Conservation (phyloP, 495 filamentous ascomycete genomes). For the Aspergillus nidulans region DNA sequence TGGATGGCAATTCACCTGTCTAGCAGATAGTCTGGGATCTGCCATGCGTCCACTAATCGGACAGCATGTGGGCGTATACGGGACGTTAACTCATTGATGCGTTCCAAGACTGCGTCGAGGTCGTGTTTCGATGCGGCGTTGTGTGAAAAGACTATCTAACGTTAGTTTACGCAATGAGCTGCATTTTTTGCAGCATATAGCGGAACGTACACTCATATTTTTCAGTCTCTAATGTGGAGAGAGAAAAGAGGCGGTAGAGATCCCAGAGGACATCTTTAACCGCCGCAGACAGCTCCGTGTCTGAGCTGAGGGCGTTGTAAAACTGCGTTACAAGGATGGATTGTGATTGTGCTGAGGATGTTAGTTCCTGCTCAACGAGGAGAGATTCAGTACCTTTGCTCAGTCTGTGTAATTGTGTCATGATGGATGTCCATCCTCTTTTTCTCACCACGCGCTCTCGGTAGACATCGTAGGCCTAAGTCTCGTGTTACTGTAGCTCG, state of each 20-base stretch:
- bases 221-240: conserved; percentile 39
- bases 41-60: conserved; percentile 43
- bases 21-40: conserved; percentile 44
- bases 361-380: background rate
- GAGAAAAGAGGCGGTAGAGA: conserved; percentile 41
- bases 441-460: conserved; percentile 39
- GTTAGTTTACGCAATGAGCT: background rate
- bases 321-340: conserved; percentile 42
- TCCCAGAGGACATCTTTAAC: conserved; percentile 24
- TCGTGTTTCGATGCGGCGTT: conserved; percentile 30
- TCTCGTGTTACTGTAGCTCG: too few species aligned
- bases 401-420: conserved; percentile 41
- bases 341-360: conserved; percentile 36
- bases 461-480: conserved; percentile 37
- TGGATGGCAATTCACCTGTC: conserved; percentile 27
- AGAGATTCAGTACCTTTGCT: conserved; percentile 27
- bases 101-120: conserved; percentile 29
- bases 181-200: background rate
- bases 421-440: conserved; percentile 42
- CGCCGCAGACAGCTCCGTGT: conserved; percentile 22
- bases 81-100: conserved; percentile 38
- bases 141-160: conserved; percentile 28
- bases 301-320: conserved; percentile 25
- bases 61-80: conserved; percentile 45
- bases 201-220: conserved; percentile 25